Evolutionary conservation across 2,329 filamentous ascomycete genomes (phyloP).

Genomic region (Pseudogymnoascus sp.): DNA sequence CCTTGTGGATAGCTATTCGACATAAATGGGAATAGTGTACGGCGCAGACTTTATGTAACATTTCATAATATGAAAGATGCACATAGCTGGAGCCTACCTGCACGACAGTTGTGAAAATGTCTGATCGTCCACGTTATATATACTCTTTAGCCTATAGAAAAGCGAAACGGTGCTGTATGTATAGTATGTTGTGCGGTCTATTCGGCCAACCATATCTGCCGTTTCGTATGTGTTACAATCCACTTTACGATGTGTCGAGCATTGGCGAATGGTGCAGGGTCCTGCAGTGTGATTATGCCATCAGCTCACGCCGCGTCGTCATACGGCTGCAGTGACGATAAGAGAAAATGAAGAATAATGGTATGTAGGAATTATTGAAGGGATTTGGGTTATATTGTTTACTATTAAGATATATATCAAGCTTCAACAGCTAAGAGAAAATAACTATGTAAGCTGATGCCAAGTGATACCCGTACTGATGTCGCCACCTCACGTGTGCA

Average conservation of each 20-base stretch:
- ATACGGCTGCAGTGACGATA: neutral
- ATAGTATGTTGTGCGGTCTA: neutral
- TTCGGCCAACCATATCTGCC: neutral
- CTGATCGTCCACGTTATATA: neutral
- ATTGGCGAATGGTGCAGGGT: neutral
- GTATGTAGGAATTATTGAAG: neutral
- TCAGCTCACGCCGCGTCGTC: neutral
- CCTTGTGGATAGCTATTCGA: no score
- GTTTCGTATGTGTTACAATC: neutral
- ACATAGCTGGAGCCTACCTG: no score
- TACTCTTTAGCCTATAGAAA: neutral
- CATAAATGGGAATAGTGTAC: no score
- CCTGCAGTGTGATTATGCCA: constrained; percentile 8
- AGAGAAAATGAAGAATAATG: neutral
- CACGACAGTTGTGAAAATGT: neutral
- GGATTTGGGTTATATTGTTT: neutral
- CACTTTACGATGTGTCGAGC: neutral
- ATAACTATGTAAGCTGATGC: neutral
- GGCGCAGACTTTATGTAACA: no score
- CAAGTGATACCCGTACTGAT: neutral
- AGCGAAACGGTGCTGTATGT: neutral
- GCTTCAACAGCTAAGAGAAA: neutral
- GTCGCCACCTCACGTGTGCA: constrained; percentile 5
- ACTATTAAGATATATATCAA: neutral
- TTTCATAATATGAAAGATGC: no score